Percentiles rank a stretch among this genome's conserved stretches.
Conservation (phyloP, 441 rosid genomes). For the Sinapis alba region DNA sequence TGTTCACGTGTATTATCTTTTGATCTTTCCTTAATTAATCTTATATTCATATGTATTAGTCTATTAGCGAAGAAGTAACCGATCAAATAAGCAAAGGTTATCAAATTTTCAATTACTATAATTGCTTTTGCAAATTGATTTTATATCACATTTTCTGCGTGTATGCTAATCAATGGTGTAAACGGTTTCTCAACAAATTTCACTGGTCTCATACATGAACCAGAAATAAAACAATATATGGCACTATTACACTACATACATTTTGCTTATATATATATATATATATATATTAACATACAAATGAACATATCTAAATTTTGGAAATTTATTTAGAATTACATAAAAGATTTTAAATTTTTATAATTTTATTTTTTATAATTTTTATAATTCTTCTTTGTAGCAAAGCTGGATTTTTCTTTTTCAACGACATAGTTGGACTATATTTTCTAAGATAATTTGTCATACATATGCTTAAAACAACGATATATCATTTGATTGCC, state of each 20-base stretch:
- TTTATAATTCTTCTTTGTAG: neutral
- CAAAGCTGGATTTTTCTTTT: neutral
- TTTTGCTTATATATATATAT: neutral
- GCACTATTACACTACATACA: neutral
- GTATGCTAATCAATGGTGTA: slow-evolving; percentile 1
- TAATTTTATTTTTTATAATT: neutral
- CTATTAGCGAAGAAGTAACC: slow-evolving; percentile 11
- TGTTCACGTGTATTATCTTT: slow-evolving; percentile 42
- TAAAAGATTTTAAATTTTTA: neutral
- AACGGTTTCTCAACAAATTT: neutral
- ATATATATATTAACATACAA: neutral
- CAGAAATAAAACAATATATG: neutral
- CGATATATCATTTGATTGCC: slow-evolving; percentile 4
- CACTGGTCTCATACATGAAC: neutral
- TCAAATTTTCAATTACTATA: slow-evolving; percentile 6
- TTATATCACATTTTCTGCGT: slow-evolving; percentile 8
- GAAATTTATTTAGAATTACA: neutral
- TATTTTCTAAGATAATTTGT: neutral
- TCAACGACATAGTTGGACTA: neutral
- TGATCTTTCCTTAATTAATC: slow-evolving; percentile 18
- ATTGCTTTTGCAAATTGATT: slow-evolving; percentile 3
- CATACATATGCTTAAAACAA: neutral
- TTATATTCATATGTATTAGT: neutral
- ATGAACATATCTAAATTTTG: neutral
- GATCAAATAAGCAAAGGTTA: slow-evolving; percentile 20